Base-by-base conservation (phyloP, 1,284 basidiomycete genomes). In the Butyriboletus appendiculatus region DNA sequence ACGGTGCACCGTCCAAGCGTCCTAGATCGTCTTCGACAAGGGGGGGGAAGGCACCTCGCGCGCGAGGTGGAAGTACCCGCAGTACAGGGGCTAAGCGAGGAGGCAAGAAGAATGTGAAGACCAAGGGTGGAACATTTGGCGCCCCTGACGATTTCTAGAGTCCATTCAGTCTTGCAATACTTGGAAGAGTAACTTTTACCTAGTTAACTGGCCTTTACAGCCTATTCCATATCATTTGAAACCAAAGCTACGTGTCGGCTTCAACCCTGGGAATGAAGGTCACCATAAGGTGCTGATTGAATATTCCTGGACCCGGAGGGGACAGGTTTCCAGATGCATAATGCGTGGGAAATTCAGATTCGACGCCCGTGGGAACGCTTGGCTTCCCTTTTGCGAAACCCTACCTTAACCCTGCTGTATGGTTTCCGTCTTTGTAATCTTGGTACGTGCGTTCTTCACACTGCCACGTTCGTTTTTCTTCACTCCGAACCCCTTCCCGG, bases 51-150 rank as follows among this genome's bases (percentile, higher is more conserved):
- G 37, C 64, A 30, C 20, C 71, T 22, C 68, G 61, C 26, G 53
- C 60, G 14, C 68, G 68, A 45, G 68, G 70, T 32, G 69, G 68
- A 45, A 58, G 60, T 22, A 58, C 65, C 24, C 68, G 72, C 28
- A 42, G 50, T 28, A 53, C 55, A 1, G 62, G 66, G 8, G 57
- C 50, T 14, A 71, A 57, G 28, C 58, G 64, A 39, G 55, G 57
- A 15, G 15, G 44, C 28, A 71, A 70, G 52, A 71, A 69, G 45
- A 63, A 52, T 34, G 33, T 50, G 26, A 72, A 65, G 50, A 73
- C 71, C 26, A 75, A 74, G 47, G 49, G 61, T 30, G 71, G 71
- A 20, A 66, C 57, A 7, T 75, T 75, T 53, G 60, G 71, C 22
- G 72, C 71, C 38, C 73, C 71, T 11, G 71, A 74, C 43, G 73